Conservation (phyloP, 345 rosid species). For the Moringa oleifera region DNA sequence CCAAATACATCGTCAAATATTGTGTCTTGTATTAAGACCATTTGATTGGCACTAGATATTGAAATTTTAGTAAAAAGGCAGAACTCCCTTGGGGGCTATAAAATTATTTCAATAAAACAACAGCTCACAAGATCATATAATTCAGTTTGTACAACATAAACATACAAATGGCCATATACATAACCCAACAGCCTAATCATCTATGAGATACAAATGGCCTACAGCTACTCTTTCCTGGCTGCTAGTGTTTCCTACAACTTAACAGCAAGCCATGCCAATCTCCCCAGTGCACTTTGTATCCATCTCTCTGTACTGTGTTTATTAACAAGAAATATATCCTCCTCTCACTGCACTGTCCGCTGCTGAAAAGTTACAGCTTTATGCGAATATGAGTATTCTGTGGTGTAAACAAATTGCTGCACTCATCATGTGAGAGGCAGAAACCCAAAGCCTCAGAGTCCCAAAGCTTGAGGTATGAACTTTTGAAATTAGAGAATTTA, state of each 20-base stretch:
- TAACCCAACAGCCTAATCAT: background rate
- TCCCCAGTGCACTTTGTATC: conserved; percentile 15
- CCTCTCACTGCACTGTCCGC: background rate
- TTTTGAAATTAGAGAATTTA: no score
- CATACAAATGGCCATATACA: background rate
- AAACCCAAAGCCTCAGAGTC: background rate
- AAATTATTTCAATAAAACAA: no score
- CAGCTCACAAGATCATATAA: background rate
- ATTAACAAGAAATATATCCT: conserved; percentile 24
- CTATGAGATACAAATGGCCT: background rate
- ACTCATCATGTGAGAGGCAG: background rate
- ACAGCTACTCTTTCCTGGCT: background rate
- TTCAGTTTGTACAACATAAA: background rate
- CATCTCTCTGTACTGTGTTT: conserved; percentile 13
- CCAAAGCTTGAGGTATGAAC: background rate
- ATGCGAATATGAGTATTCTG: no score
- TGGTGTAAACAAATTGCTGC: no score
- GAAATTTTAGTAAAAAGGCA: no score
- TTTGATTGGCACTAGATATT: no score
- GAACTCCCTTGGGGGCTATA: background rate
- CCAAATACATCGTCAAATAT: no score
- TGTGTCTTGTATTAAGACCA: no score
- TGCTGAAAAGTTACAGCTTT: no score
- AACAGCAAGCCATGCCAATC: conserved; percentile 27
- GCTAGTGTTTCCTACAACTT: conserved; percentile 18